Base-by-base conservation (phyloP, 2,329 filamentous ascomycete species). In the Gyromitra esculenta region DNA sequence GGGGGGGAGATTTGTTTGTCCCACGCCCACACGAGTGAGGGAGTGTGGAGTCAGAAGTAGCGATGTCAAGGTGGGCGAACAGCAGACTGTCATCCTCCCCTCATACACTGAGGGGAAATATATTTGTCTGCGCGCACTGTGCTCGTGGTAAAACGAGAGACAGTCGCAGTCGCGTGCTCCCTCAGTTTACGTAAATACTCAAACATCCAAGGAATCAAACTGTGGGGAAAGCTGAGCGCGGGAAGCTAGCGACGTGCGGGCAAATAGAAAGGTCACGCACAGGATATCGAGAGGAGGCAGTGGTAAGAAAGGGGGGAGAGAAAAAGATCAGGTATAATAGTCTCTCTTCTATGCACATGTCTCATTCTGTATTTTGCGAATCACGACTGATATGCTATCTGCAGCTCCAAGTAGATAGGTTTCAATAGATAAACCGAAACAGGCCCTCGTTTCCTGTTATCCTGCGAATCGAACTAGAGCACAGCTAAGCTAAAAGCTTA, bases 121-220 rank as follows among this genome's bases (percentile, higher is more conserved):
- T 31, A n/a, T 31, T 48, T 37, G 15, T 43, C 43, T 41, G 31
- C 37, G 60, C 21, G 35, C 56, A 43, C 31, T 63, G 39, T 54
- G 15, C 72, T 31, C 50, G n/a, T 70, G 72, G 39, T 64, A 13
- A 43, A 56, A 57, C 21, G 35, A 39, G 15, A 35, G 57, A 18
- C 57, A 66, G 41, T 54, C 52, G 15, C 25, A 59, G 72, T 75
- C 72, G 72, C 72, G 72, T 75, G 72, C 21, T 50, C 35, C 41
- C 5, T 43, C 45, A 35, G 35, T 64, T 75, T 75, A 75, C 72
- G 72, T 75, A 75, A 75, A 75, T 70, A 59, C 21, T 31, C 35
- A 60, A 66, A 68, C 25, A 68, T 39, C 65, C 52, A 66, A 68
- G 62, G 54, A 56, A 56, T 25, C 54, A 68, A 45, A 60, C 15